These are phyloP conservation scores for Xylaria longipes DNA, from an alignment of 495 filamentous ascomycete genomes.

Conservation along the genomic window DNA sequence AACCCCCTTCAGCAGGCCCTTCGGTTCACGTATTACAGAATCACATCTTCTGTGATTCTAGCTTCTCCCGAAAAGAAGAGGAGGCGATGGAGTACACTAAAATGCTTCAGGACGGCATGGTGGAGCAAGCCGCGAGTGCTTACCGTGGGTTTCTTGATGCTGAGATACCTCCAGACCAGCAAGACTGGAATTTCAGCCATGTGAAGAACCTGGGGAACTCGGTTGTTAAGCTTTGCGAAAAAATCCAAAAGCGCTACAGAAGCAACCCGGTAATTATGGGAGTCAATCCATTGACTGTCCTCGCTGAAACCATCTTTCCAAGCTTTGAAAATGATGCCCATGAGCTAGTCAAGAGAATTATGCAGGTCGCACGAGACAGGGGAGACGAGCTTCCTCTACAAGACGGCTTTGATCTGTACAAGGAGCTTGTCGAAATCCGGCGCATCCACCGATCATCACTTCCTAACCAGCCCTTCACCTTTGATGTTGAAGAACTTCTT, in stretches of 20 bases:
- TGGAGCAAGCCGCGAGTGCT: conserved; percentile 71
- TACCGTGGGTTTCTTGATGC: conserved; percentile 76
- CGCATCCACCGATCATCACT: conserved; percentile 76
- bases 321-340: conserved; percentile 86
- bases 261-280: conserved; percentile 91
- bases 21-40: conserved; percentile 83
- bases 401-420: conserved; percentile 94
- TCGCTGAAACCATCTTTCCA: conserved; percentile 84
- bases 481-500: conserved; percentile 83
- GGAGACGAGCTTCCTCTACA: conserved; percentile 81
- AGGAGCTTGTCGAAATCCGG: conserved; percentile 81
- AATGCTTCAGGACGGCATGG: conserved; percentile 74
- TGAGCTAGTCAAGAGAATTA: conserved; percentile 79
- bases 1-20: conserved; percentile 76
- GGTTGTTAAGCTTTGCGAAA: conserved; percentile 79
- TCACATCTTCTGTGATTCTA: conserved; percentile 80
- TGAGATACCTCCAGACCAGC: conserved; percentile 74
- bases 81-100: conserved; percentile 72
- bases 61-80: conserved; percentile 71
- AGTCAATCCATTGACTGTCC: conserved; percentile 79
- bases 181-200: conserved; percentile 84
- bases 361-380: conserved; percentile 69
- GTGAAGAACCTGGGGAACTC: conserved; percentile 87
- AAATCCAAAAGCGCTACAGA: conserved; percentile 88
- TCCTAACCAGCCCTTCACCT: conserved; percentile 72